These are phyloP conservation scores for Eutypa lata DNA, from an alignment of 2,329 filamentous ascomycete genomes.

Conservation along the genomic window DNA sequence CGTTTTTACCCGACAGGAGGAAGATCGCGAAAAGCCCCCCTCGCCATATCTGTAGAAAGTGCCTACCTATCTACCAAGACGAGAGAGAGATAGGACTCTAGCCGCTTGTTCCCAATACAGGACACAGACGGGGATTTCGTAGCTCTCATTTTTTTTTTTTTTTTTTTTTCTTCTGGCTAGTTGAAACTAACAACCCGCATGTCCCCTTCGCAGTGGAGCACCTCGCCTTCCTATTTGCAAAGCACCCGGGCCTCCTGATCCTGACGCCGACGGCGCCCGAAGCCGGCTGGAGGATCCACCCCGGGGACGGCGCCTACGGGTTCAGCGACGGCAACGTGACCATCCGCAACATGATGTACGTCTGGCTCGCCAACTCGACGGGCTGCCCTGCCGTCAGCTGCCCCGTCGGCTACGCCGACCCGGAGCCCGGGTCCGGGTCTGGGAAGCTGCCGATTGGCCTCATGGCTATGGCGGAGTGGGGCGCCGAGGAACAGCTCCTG, in stretches of 20 bases:
- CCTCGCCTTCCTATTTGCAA: conserved; percentile 48
- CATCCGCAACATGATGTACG: conserved; percentile 79
- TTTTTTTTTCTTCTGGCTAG: too few relatives aligned
- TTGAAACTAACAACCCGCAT: too few relatives aligned
- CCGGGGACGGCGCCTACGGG: conserved; percentile 64
- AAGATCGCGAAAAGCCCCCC: too few relatives aligned
- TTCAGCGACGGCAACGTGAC: conserved; percentile 70
- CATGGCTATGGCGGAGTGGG: conserved; percentile 66
- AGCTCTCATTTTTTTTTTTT: too few relatives aligned
- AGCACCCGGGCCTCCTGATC: conserved; percentile 73
- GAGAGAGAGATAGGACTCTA: not conserved
- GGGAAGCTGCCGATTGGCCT: conserved; percentile 61
- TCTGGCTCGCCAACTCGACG: conserved; percentile 79
- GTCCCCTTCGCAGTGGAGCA: conserved; percentile 27
- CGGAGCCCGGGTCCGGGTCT: conserved; percentile 51
- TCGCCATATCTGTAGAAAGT: too few relatives aligned
- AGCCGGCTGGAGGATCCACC: conserved; percentile 66
- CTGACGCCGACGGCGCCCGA: conserved; percentile 75
- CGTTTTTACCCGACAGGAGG: too few relatives aligned
- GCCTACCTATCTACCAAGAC: too few relatives aligned
- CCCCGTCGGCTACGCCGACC: conserved; percentile 69
- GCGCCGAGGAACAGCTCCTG: conserved; percentile 60
- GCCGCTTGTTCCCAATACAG: not conserved
- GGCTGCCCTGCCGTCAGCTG: conserved; percentile 74
- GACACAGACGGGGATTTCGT: too few relatives aligned